Percentiles rank a stretch among this genome's conserved stretches.
These are phyloP conservation scores for Collybia sp. DNA, from an alignment of 768 basidiomycete species.

Conservation along the genomic window DNA sequence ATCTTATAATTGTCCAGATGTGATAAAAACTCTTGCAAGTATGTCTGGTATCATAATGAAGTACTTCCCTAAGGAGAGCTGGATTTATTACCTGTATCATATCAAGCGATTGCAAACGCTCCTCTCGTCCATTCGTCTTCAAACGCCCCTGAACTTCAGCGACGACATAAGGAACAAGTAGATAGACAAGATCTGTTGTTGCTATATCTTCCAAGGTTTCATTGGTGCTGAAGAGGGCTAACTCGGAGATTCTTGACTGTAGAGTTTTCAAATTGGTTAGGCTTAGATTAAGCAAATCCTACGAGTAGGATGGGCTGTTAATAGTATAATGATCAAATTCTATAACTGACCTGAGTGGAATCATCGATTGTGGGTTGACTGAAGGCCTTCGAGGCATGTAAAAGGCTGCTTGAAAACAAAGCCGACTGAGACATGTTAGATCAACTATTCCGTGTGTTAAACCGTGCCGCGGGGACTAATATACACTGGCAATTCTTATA, in stretches of 20 bases:
- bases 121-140: slow-evolving; percentile 47
- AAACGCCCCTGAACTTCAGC: slow-evolving; percentile 64
- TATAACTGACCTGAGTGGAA: slow-evolving; percentile 31
- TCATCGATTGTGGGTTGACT: slow-evolving; percentile 37
- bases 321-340: not conserved
- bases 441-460: not conserved
- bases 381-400: slow-evolving; percentile 31
- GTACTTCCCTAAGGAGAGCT: slow-evolving; percentile 6
- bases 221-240: slow-evolving; percentile 80
- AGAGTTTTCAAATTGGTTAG: slow-evolving; percentile 53
- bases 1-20: slow-evolving; percentile 63
- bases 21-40: slow-evolving; percentile 41
- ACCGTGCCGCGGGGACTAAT: too few relatives aligned
- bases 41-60: slow-evolving; percentile 14
- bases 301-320: not conserved
- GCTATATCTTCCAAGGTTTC: slow-evolving; percentile 81
- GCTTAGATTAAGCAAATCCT: slow-evolving; percentile 59
- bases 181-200: slow-evolving; percentile 70
- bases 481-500: too few relatives aligned
- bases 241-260: slow-evolving; percentile 45
- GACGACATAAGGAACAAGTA: slow-evolving; percentile 64
- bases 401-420: slow-evolving; percentile 30
- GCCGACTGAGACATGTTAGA: slow-evolving; percentile 25
- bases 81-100: slow-evolving; percentile 47
- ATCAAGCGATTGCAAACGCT: slow-evolving; percentile 51